These are phyloP conservation scores for Shiraia sp. DNA, from an alignment of 2,329 filamentous ascomycete species.

Conservation along the genomic window DNA sequence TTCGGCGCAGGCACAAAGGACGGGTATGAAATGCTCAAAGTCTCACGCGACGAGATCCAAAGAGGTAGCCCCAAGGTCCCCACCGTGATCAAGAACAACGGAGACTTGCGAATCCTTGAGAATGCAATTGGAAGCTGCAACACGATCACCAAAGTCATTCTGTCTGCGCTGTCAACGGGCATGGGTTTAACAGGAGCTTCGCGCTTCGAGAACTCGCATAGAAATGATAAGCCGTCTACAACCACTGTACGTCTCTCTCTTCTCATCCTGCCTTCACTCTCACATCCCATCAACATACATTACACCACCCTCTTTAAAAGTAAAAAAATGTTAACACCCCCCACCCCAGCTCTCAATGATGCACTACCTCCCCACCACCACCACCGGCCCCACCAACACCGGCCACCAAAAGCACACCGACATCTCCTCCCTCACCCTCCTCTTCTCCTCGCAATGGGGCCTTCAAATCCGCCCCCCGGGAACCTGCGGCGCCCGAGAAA, in stretches of 20 bases:
- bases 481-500: constrained; percentile 38
- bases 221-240: constrained; percentile 37
- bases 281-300: too few relatives aligned
- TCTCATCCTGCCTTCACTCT: too few relatives aligned
- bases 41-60: constrained; percentile 40
- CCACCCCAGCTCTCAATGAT: constrained; percentile 32
- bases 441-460: constrained; percentile 61
- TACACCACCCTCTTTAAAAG: not conserved
- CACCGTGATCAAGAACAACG: constrained; percentile 31
- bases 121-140: constrained; percentile 35
- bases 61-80: constrained; percentile 28
- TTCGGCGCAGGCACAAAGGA: constrained; percentile 32
- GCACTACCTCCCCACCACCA: constrained; percentile 36
- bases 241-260: constrained; percentile 23
- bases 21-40: constrained; percentile 41
- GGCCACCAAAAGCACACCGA: constrained; percentile 42
- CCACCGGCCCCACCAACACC: constrained; percentile 23
- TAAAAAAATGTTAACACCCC: not conserved
- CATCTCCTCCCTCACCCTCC: constrained; percentile 35
- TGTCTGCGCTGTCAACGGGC: constrained; percentile 50
- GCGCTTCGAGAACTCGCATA: constrained; percentile 37
- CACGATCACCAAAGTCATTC: constrained; percentile 45
- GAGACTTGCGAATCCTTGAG: constrained; percentile 29
- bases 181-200: constrained; percentile 27
- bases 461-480: constrained; percentile 60